Evolutionary conservation across 2,329 filamentous ascomycete genomes (phyloP).

Genomic region (Pestalotiopsis sp.): DNA sequence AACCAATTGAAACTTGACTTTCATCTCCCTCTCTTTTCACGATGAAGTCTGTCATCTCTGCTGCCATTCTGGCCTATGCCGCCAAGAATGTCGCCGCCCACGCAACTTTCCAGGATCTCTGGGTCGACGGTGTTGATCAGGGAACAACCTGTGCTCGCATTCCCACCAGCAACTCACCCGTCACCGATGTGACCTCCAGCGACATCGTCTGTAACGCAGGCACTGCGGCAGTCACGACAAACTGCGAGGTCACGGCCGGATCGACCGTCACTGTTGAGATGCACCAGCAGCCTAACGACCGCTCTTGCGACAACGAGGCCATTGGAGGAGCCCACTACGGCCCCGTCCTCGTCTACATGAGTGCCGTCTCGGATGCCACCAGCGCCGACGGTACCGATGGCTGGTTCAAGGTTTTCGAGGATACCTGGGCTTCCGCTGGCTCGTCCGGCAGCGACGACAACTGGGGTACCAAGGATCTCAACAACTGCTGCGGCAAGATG

Average conservation of each 20-base stretch:
- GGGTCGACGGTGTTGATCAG: constrained; percentile 43
- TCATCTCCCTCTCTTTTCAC: neutral
- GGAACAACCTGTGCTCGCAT: constrained; percentile 23
- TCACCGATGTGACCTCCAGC: constrained; percentile 36
- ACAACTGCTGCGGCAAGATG: constrained; percentile 41
- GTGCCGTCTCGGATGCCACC: constrained; percentile 47
- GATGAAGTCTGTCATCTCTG: constrained; percentile 33
- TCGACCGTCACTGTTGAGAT: constrained; percentile 29
- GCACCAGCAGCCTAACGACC: constrained; percentile 45
- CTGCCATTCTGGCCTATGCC: constrained; percentile 29
- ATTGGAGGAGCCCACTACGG: constrained; percentile 57
- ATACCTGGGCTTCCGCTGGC: constrained; percentile 43
- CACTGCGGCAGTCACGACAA: constrained; percentile 29
- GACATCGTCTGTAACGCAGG: constrained; percentile 43
- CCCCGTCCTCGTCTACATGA: constrained; percentile 52
- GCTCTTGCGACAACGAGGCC: constrained; percentile 45
- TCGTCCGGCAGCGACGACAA: constrained; percentile 43
- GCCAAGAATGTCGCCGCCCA: constrained; percentile 42
- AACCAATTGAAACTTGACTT: neutral
- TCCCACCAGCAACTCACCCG: constrained; percentile 40
- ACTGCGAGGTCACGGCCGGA: constrained; percentile 33
- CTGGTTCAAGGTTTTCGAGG: constrained; percentile 56
- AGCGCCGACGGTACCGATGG: constrained; percentile 40
- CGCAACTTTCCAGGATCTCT: constrained; percentile 52
- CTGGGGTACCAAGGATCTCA: constrained; percentile 44